Evolutionary conservation across 345 rosid species (phyloP), one percentile per base, ranked within the genome.

Genomic region (Lagerstroemia speciosa): DNA sequence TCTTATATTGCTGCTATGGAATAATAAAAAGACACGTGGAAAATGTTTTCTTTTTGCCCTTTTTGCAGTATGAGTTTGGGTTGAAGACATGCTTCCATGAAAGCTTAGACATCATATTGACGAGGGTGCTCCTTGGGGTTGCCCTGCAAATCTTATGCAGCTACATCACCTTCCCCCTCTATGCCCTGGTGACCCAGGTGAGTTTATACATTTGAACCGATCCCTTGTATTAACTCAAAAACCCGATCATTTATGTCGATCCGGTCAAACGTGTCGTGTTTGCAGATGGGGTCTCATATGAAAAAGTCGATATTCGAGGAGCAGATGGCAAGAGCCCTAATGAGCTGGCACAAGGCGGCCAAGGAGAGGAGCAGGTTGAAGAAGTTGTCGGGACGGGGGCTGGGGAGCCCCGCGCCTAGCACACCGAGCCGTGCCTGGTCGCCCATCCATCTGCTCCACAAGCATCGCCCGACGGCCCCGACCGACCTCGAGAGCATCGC

Each of bases 281-380:
- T 45, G 71, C 79, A 81, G 84, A 81, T 81, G 84, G 84, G 84
- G 2, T 81, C 84, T 24, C 79, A 81, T 69, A 78, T 81, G 84
- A 81, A 81, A 76, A 76, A 76, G 74, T 80, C 84, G 16, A 81
- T 81, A 46, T 78, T 81, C 57, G 82, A 81, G 74, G 84, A 81
- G 70, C 84, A 81, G 65, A 78, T 81, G 48, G 66, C 76, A 2
- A 76, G 38, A 63, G 82, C 82, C 14, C 71, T 78, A 31, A 76
- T 52, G 76, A 81, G 76, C 32, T 81, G 84, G 84, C 84, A 76
- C 32, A 75, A 62, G 64, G 81, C 76, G 0, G 84, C 84, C 3
- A 76, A 57, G 76, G 74, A 81, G 65, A 78, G 78, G 79, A 78
- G 63, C 65, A 81, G 65, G 27, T 8, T 20, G 24, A 52, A 22